Conservation (phyloP, 495 filamentous ascomycete species). For the Cladorrhinum samala region DNA sequence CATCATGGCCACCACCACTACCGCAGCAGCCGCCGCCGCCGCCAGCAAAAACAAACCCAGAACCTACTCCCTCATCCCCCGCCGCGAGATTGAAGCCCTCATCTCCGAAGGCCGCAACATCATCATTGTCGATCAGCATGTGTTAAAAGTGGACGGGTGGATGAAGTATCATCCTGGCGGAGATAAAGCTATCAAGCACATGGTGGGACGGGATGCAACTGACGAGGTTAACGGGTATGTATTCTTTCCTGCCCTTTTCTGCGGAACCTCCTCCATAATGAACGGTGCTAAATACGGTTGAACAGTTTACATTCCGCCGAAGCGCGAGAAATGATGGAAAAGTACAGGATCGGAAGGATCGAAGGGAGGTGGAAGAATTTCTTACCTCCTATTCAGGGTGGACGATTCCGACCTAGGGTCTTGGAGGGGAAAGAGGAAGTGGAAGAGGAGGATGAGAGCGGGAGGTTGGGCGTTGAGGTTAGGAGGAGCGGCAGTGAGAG, state of each 20-base stretch:
- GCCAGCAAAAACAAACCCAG: not conserved
- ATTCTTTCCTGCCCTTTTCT: conserved; percentile 19
- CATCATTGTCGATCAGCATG: conserved; percentile 72
- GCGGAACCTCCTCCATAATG: not conserved
- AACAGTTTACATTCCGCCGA: conserved; percentile 76
- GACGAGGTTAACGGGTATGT: conserved; percentile 90
- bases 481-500: no score
- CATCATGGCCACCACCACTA: not conserved
- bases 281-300: not conserved
- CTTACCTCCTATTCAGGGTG: conserved; percentile 86
- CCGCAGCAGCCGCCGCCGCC: not conserved
- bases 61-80: conserved; percentile 46
- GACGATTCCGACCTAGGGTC: conserved; percentile 57
- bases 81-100: conserved; percentile 75
- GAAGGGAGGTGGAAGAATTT: conserved; percentile 85
- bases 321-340: conserved; percentile 67
- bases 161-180: conserved; percentile 87
- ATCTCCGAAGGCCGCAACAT: conserved; percentile 82
- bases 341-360: conserved; percentile 78
- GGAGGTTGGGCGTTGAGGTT: conserved; percentile 34
- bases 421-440: conserved; percentile 29
- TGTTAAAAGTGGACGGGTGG: conserved; percentile 85
- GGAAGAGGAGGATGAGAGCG: conserved; percentile 35
- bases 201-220: conserved; percentile 95
- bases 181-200: conserved; percentile 85